A percentile compares a stretch with the other conserved stretches of the same genome.
phyloP scores from a whole-genome alignment of 2,329 filamentous ascomycete genomes.

The Alternaria burnsii region DNA sequence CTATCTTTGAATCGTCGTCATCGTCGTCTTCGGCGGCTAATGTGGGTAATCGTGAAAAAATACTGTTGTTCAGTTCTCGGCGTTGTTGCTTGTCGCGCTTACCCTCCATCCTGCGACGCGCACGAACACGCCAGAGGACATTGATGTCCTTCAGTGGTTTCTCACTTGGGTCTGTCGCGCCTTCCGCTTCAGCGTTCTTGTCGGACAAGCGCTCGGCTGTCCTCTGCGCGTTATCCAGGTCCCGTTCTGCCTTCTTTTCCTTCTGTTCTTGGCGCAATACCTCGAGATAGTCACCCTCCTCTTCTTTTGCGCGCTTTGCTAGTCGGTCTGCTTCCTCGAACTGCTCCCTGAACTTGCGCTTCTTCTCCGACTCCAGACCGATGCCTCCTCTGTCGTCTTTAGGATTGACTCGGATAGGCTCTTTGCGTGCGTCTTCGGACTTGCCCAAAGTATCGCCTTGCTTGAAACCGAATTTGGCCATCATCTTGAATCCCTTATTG shows the following conservation, averaged over 20 bases:
- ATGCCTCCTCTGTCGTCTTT: constrained; percentile 86
- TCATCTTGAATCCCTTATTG: constrained; percentile 94
- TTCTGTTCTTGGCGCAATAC: constrained; percentile 45
- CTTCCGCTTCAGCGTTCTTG: constrained; percentile 34
- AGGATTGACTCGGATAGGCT: constrained; percentile 78
- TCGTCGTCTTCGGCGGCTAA: constrained; percentile 72
- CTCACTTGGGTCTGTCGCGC: constrained; percentile 38
- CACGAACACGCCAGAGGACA: constrained; percentile 79
- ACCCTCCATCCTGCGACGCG: constrained; percentile 73
- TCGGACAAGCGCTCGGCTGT: constrained; percentile 78
- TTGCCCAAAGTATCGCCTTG: constrained; percentile 77
- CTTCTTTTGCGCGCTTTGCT: constrained; percentile 57
- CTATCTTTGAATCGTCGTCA: constrained; percentile 75
- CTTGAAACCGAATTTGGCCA: constrained; percentile 93
- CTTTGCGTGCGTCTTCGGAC: constrained; percentile 62
- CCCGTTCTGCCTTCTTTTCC: constrained; percentile 64
- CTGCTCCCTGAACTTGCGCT: constrained; percentile 68
- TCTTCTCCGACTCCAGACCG: constrained; percentile 82
- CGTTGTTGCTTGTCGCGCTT: constrained; percentile 65
- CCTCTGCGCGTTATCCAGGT: constrained; percentile 80
- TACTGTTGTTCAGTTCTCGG: constrained; percentile 40
- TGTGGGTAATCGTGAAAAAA: constrained; percentile 64
- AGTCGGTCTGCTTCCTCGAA: constrained; percentile 44
- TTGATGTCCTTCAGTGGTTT: constrained; percentile 73
- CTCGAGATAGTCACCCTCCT: constrained; percentile 49